phyloP scores from a whole-genome alignment of 352 stramenopile genomes.

The Phytophthora pisi region DNA sequence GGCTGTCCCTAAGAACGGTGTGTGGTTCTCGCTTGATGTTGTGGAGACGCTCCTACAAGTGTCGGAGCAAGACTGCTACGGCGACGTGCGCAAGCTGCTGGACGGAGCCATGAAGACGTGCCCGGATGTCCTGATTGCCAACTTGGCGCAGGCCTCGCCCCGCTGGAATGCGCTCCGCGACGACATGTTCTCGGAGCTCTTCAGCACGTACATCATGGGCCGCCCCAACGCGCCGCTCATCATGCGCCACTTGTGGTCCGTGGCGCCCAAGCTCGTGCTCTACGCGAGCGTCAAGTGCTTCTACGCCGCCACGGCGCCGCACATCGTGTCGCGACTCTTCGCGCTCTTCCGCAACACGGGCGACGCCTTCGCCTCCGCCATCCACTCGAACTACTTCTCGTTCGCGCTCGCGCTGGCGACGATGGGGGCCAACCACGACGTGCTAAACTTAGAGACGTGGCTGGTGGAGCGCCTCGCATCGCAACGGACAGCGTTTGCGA shows the following conservation, averaged over 20 bases:
- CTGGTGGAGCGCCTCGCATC: constrained; percentile 79
- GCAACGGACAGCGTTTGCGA: constrained; percentile 84
- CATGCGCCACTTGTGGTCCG: constrained; percentile 87
- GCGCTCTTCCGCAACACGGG: constrained; percentile 86
- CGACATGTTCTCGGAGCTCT: constrained; percentile 88
- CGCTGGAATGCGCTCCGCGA: constrained; percentile 85
- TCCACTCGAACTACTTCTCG: constrained; percentile 91
- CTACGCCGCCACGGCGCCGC: constrained; percentile 74
- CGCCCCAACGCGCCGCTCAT: constrained; percentile 87
- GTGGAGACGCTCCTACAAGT: constrained; percentile 83
- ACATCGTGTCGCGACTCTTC: constrained; percentile 85
- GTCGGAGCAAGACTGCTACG: constrained; percentile 86
- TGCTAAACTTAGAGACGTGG: constrained; percentile 85
- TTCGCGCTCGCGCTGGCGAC: constrained; percentile 83
- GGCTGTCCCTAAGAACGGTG: constrained; percentile 82
- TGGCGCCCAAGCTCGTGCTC: constrained; percentile 86
- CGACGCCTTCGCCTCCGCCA: constrained; percentile 78
- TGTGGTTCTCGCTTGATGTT: constrained; percentile 87
- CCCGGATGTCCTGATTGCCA: constrained; percentile 87
- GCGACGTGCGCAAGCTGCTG: constrained; percentile 79
- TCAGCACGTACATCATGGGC: constrained; percentile 87
- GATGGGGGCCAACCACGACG: constrained; percentile 88
- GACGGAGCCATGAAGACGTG: constrained; percentile 84
- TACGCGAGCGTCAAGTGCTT: constrained; percentile 90
- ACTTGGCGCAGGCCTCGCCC: constrained; percentile 75